A percentile compares a stretch with the other conserved stretches of the same genome.
These are phyloP conservation scores for Yarrowia keelungensis DNA, from an alignment of 805 yeast genomes.

Conservation along the genomic window DNA sequence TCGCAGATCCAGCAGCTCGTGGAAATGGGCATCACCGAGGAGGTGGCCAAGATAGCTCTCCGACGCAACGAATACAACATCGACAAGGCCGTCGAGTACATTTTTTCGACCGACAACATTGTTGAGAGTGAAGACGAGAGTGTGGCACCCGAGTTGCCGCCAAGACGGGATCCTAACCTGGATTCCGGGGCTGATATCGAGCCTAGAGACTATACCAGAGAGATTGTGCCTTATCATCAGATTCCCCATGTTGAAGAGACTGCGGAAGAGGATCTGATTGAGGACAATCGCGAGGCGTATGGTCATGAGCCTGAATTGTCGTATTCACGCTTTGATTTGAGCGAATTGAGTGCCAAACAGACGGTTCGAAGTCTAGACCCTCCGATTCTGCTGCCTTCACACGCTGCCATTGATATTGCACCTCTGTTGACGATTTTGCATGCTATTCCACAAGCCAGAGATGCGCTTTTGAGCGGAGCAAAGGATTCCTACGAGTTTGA, in stretches of 20 bases:
- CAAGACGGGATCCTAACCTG: background rate
- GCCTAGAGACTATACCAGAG: conserved; percentile 1
- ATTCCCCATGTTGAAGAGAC: conserved; percentile 23
- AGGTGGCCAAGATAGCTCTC: conserved; percentile 13
- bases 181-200: background rate
- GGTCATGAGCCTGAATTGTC: conserved; percentile 1
- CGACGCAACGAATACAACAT: conserved; percentile 21
- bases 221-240: conserved; percentile 21
- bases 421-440: conserved; percentile 47
- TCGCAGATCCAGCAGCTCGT: conserved; percentile 21
- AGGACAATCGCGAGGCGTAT: conserved; percentile 4
- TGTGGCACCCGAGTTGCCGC: conserved; percentile 13
- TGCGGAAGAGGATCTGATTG: conserved; percentile 9
- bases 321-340: conserved; percentile 18
- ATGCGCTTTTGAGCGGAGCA: conserved; percentile 43
- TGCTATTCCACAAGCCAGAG: conserved; percentile 48
- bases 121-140: conserved; percentile 23
- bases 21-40: conserved; percentile 32
- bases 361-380: conserved; percentile 29
- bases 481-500: conserved; percentile 45
- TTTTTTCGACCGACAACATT: conserved; percentile 17
- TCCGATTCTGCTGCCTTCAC: conserved; percentile 43
- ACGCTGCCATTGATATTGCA: conserved; percentile 43
- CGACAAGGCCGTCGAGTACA: conserved; percentile 36
- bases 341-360: conserved; percentile 10